Evolutionary conservation across 441 rosid genomes (phyloP), one percentile per base, ranked within the genome.

Genomic region (Aquilaria agallochum): DNA sequence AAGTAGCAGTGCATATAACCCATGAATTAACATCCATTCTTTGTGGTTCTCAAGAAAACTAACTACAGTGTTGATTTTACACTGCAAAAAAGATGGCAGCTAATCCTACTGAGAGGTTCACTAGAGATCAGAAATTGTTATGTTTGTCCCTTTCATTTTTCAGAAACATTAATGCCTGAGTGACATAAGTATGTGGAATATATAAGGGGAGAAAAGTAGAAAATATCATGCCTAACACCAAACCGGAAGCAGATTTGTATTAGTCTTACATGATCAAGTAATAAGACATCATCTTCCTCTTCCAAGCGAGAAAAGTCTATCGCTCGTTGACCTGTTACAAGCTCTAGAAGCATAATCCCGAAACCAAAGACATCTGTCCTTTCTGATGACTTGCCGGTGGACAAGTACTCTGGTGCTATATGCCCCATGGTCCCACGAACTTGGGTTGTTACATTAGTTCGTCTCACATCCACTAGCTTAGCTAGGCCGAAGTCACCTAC

Each of bases 341-440:
- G 90, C 83, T 93, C 98, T 3, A 93, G 80, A 68, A 93, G 95
- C 96, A 83, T 83, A 48, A 93, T 90, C 44, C 98, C 98, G 20
- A 88, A 93, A 53, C 98, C 97, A 55, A 93, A 93, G 66, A 93
- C 97, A 67, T 93, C 97, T 5, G 97, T 88, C 69, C 88, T 83
- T 76, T 88, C 97, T 7, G 98, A 90, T 57, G 97, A 88, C 71
- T 85, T 90, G 45, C 98, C 98, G 0, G 98, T 93, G 60, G 98
- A 93, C 76, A 90, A 78, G 77, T 90, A 93, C 61, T 93, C 98
- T 7, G 98, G 97, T 33, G 98, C 98, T 70, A 93, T 93, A 76
- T 93, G 98, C 59, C 98, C 98, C 96, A 90, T 90, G 36, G 98
- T 94, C 57, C 98, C 97, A 0, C 98, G 90, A 65, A 94, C 95